Base-by-base conservation (phyloP, 1,284 basidiomycete genomes). In the Sutorius eximius region DNA sequence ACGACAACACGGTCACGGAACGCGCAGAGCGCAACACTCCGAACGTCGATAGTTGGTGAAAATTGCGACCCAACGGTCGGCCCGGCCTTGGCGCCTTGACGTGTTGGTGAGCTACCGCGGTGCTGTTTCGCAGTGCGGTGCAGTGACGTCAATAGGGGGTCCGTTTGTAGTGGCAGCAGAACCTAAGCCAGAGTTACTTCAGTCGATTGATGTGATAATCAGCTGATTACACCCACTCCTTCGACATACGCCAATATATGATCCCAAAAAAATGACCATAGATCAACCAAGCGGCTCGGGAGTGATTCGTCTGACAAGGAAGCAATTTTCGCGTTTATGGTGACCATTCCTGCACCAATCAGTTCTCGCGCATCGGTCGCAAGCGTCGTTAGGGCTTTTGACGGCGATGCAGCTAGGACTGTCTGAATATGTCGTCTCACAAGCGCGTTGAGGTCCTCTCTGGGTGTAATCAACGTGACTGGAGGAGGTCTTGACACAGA, bases 191-290 rank as follows among this genome's bases (percentile, higher is more conserved):
- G 16, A 27, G 18, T 41, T 50, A 49, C 51, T 18, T 59, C 44
- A 50, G 30, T 29, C 32, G 49, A 36, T n/a, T 41, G 45, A 43
- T 15, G 33, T 16, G 22, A 32, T 27, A 20, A 22, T 8, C 20
- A 37, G 45, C 16, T 2, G 38, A 40, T 20, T 38, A 55, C 16
- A 77, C 85, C 67, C 64, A 91, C 90, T 50, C 89, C 89, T 78
- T 95, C 91, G 40, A 94, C 77, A 67, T 94, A 95, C 1, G 95
- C 93, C 1, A 98, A 75, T 20, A 98, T 86, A 58, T 93, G 88
- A 59, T 91, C 89, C 87, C 93, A 97, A 75, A 97, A 98, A 76
- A 96, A 95, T 7, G 81, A 83, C 95, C 95, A 98, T 15, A 91
- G 80, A 61, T 96, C 93, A 1, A 93, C 91, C 11, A 96, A 78